These are phyloP conservation scores for Myriosclerotinia scirpicola DNA, from an alignment of 2,329 filamentous ascomycete species.

Conservation along the genomic window DNA sequence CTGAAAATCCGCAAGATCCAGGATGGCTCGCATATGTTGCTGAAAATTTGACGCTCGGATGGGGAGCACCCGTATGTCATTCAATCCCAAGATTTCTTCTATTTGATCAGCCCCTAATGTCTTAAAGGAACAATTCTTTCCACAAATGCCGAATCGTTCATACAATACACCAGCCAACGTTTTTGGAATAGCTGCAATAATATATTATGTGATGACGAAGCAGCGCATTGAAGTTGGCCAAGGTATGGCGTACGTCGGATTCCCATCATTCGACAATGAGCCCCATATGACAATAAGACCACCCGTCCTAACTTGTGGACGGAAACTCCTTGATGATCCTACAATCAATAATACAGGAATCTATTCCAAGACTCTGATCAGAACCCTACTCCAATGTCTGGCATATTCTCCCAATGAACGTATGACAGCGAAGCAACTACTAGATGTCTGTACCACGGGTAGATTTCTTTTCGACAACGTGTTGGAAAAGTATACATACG, in stretches of 20 bases:
- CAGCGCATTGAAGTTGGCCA: background rate
- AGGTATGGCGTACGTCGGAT: background rate
- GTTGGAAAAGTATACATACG: background rate
- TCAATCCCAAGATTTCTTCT: background rate
- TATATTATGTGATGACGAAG: constrained; percentile 8
- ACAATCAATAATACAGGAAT: background rate
- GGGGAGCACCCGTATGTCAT: background rate
- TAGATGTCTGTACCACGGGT: background rate
- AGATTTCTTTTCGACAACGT: background rate
- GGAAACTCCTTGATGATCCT: background rate
- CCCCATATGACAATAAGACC: too few species aligned
- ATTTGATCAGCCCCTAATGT: background rate
- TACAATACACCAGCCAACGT: constrained; percentile 9
- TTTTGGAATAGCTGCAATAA: constrained; percentile 7
- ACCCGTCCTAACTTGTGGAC: background rate
- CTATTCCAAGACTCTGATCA: constrained; percentile 4
- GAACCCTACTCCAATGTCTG: constrained; percentile 4
- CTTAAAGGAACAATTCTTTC: background rate
- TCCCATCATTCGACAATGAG: background rate
- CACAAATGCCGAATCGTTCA: constrained; percentile 10
- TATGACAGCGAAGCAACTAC: constrained; percentile 2
- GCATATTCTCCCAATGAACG: constrained; percentile 2
- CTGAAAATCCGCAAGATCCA: background rate
- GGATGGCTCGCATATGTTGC: constrained; percentile 1
- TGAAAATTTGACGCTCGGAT: background rate